A percentile compares a stretch with the other conserved stretches of the same genome.
phyloP scores from a whole-genome alignment of 257 asterid genomes.

The Solanum chilense region DNA sequence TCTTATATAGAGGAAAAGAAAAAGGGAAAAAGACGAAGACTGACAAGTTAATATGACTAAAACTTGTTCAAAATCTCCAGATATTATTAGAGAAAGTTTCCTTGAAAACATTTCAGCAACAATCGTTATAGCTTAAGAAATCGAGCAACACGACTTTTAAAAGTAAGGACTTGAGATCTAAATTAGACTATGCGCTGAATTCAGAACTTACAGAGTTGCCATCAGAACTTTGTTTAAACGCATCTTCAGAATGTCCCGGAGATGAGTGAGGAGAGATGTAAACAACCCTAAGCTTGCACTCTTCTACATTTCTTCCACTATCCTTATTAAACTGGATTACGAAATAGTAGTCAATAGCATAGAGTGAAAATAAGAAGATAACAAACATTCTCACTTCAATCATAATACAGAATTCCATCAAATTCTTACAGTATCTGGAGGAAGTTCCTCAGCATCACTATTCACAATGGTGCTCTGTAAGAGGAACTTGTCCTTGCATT shows the following conservation, averaged over 20 bases:
- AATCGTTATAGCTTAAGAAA: neutral
- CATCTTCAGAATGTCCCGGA: conserved; percentile 17
- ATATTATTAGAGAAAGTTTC: neutral
- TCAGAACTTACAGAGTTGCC: conserved; percentile 26
- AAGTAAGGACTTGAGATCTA: neutral
- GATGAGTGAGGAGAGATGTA: conserved; percentile 35
- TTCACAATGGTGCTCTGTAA: conserved; percentile 51
- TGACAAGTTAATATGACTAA: neutral
- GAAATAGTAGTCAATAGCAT: neutral
- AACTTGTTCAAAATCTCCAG: neutral
- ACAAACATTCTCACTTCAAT: neutral
- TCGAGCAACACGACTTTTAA: neutral
- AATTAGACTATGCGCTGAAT: neutral
- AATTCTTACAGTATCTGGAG: conserved; percentile 45
- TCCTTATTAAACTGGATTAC: conserved; percentile 59
- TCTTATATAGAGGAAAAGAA: neutral
- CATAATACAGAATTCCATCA: neutral
- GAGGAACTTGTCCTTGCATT: conserved; percentile 74
- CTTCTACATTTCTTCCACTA: conserved; percentile 41
- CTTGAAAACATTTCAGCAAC: neutral
- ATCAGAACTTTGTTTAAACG: conserved; percentile 10
- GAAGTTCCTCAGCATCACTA: conserved; percentile 53
- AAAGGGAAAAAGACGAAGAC: neutral
- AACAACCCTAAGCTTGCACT: conserved; percentile 63
- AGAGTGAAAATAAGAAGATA: neutral